A percentile compares a stretch with the other conserved stretches of the same genome.
These are phyloP conservation scores for Orychophragmus violaceus DNA, from an alignment of 345 rosid species.

Conservation along the genomic window DNA sequence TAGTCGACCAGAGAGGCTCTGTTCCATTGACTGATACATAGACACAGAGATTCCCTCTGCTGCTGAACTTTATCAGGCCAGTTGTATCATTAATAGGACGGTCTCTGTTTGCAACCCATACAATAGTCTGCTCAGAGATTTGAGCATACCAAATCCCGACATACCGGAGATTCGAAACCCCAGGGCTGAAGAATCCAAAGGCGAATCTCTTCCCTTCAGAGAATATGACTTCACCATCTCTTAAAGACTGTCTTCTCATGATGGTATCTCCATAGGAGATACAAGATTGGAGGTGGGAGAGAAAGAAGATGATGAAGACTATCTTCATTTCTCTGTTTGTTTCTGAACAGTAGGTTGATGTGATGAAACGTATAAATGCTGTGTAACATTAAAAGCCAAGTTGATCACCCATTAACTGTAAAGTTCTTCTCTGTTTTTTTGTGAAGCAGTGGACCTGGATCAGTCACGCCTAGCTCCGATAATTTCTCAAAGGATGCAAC, in stretches of 20 bases:
- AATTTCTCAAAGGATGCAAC: neutral
- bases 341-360: neutral
- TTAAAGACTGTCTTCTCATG: conserved; percentile 22
- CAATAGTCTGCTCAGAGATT: conserved; percentile 37
- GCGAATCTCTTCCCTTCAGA: conserved; percentile 35
- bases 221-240: conserved; percentile 38
- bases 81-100: neutral
- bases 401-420: conserved; percentile 13
- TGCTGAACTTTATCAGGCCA: conserved; percentile 19
- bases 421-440: conserved; percentile 4
- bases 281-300: conserved; percentile 5
- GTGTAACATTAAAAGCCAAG: conserved; percentile 1
- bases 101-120: conserved; percentile 76
- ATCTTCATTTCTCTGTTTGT: conserved; percentile 2
- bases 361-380: neutral
- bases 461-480: conserved; percentile 5
- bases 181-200: conserved; percentile 58
- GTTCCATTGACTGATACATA: conserved; percentile 11
- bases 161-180: conserved; percentile 42
- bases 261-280: conserved; percentile 29
- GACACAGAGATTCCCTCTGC: conserved; percentile 17
- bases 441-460: neutral
- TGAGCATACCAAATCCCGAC: conserved; percentile 69
- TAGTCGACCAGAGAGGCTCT: conserved; percentile 17
- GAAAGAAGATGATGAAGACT: conserved; percentile 3